Evolutionary conservation across 2,329 filamentous ascomycete genomes (phyloP).

Genomic region (Nemania serpens): DNA sequence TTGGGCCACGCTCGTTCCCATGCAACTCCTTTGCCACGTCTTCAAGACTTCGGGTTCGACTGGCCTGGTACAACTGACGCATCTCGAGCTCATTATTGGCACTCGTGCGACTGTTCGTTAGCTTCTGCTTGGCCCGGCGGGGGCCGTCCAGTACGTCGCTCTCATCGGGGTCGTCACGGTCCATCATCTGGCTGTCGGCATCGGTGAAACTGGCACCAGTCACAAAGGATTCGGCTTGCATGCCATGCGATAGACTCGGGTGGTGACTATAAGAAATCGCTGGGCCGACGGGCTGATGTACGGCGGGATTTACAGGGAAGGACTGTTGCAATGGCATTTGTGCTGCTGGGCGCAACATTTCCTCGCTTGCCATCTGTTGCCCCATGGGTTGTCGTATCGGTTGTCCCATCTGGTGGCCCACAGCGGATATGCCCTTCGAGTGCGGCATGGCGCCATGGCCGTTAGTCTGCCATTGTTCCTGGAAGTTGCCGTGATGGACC

Average conservation of each 20-base stretch:
- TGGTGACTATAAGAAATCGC: constrained; percentile 51
- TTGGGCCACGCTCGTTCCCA: constrained; percentile 77
- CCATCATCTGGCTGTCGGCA: constrained; percentile 62
- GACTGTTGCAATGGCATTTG: constrained; percentile 58
- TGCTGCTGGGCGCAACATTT: constrained; percentile 61
- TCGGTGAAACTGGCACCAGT: constrained; percentile 61
- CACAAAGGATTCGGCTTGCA: constrained; percentile 59
- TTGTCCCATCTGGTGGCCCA: constrained; percentile 27
- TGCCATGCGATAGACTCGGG: constrained; percentile 51
- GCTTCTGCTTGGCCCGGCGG: constrained; percentile 54
- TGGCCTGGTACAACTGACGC: constrained; percentile 73
- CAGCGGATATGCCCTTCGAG: constrained; percentile 49
- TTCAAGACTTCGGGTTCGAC: constrained; percentile 68
- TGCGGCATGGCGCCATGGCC: constrained; percentile 45
- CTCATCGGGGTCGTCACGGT: constrained; percentile 64
- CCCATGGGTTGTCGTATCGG: constrained; percentile 22
- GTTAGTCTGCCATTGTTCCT: constrained; percentile 55
- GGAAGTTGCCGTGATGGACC: constrained; percentile 47
- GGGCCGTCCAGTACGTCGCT: constrained; percentile 55
- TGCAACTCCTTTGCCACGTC: constrained; percentile 78
- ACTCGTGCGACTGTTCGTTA: constrained; percentile 65
- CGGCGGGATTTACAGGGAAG: constrained; percentile 55
- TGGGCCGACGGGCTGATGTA: constrained; percentile 53
- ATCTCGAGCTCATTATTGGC: constrained; percentile 83
- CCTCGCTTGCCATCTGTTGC: constrained; percentile 50